Conservation (phyloP, 2,329 filamentous ascomycete species). For the Paraphoma sp. region DNA sequence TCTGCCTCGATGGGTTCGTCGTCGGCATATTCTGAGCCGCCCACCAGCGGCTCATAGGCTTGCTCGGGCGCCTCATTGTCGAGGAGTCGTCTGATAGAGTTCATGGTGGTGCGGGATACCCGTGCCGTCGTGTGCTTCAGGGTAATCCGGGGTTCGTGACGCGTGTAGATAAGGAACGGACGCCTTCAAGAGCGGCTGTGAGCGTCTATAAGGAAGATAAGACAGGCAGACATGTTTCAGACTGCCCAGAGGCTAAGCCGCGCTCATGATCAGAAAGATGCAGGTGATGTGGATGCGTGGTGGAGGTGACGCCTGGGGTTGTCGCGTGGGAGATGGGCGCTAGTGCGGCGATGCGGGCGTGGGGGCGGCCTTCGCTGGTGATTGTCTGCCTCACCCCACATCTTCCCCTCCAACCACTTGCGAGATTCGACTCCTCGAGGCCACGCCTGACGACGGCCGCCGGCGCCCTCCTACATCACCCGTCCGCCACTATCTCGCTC, state of each 20-base stretch:
- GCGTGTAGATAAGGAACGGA: conserved; percentile 12
- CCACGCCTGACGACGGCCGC: not conserved
- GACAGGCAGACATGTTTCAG: conserved; percentile 31
- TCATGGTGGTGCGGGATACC: conserved; percentile 31
- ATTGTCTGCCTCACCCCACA: conserved; percentile 10
- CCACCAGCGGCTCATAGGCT: conserved; percentile 48
- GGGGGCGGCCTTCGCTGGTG: not conserved
- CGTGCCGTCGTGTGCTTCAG: no score
- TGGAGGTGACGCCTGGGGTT: conserved; percentile 14
- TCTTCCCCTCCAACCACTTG: conserved; percentile 14
- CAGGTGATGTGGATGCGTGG: conserved; percentile 16
- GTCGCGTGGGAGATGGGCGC: conserved; percentile 10
- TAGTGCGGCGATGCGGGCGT: conserved; percentile 12
- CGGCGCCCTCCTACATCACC: not conserved
- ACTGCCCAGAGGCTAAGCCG: conserved; percentile 5
- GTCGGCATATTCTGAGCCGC: conserved; percentile 43
- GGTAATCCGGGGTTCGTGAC: not conserved
- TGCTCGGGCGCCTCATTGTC: conserved; percentile 28
- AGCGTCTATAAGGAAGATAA: not conserved
- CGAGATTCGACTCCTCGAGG: not conserved
- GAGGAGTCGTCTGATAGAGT: conserved; percentile 42
- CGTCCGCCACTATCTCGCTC: no score
- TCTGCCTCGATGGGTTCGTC: conserved; percentile 41
- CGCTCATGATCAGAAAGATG: conserved; percentile 22
- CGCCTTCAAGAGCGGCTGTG: conserved; percentile 3